phyloP scores from a whole-genome alignment of 2,329 filamentous ascomycete species.

The Curvularia sp. region DNA sequence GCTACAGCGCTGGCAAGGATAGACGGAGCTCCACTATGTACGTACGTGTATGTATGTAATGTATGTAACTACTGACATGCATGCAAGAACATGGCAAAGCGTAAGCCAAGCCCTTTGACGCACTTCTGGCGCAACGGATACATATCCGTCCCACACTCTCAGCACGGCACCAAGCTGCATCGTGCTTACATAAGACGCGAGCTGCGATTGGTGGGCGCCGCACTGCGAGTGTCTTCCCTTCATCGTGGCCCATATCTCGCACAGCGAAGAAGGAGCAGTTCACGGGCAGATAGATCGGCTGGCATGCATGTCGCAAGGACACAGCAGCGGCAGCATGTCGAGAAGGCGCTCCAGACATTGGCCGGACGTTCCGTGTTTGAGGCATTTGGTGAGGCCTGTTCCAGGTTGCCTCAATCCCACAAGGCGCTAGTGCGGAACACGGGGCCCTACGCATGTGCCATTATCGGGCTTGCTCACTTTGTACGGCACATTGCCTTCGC shows the following conservation, averaged over 20 bases:
- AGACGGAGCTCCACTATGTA: too few relatives aligned
- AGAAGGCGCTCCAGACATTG: constrained; percentile 1
- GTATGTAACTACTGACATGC: neutral
- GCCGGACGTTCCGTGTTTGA: constrained; percentile 21
- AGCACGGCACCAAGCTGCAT: constrained; percentile 14
- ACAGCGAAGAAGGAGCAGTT: neutral
- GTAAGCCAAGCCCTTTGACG: constrained; percentile 12
- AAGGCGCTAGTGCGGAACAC: constrained; percentile 31
- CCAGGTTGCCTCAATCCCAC: constrained; percentile 18
- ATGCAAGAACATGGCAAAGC: neutral
- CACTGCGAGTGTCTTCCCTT: constrained; percentile 1
- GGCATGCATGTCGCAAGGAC: neutral
- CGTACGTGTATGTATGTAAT: too few relatives aligned
- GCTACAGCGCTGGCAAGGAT: neutral
- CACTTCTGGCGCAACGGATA: constrained; percentile 23
- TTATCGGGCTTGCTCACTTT: constrained; percentile 23
- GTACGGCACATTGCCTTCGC: constrained; percentile 25
- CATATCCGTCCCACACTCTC: constrained; percentile 20
- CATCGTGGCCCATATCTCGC: constrained; percentile 3
- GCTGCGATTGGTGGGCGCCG: constrained; percentile 23
- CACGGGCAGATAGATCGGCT: neutral
- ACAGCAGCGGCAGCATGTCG: neutral
- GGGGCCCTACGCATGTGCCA: constrained; percentile 27
- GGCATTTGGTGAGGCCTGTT: constrained; percentile 33
- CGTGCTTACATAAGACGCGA: constrained; percentile 20